Evolutionary conservation across 2,329 filamentous ascomycete genomes (phyloP), one percentile per base, ranked within the genome.

Genomic region (Coniochaeta sp.): DNA sequence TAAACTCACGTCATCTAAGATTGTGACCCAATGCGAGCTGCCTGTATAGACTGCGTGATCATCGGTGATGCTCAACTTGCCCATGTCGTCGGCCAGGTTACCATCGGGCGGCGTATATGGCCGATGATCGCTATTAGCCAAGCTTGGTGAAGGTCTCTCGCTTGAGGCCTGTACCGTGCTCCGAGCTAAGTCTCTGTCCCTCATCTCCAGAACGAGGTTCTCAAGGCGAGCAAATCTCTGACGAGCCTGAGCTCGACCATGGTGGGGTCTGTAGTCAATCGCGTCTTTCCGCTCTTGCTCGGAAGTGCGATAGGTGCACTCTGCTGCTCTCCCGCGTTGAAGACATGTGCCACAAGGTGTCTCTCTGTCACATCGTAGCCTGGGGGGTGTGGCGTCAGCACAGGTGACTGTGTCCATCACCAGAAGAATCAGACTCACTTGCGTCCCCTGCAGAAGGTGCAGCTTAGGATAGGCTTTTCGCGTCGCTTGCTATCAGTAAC

Each of bases 21-120:
- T 60, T 19, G 59, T 57, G 30, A 57, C 59, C 59, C 59, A 60
- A 47, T 60, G 59, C 2, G 59, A 60, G 38, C 59, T 60, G 3
- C 59, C 59, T 8, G 59, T 60, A 50, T 60, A 60, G 36, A 60
- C 59, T 17, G 40, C 54, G 16, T 57, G 59, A 38, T 50, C 38
- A 26, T 60, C 59, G 1, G 50, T 57, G 28, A 57, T 34, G 44
- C 54, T 60, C 34, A 60, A 50, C 16, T 57, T 57, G n/a, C 55
- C 59, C 26, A 57, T 34, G 36, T 52, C 40, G 12, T 59, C 58
- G 8, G 22, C 44, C 30, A 55, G 47, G 26, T 9, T 52, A 12
- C 22, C n/a, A 1, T 4, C 47, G 2, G 26, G 47, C 2, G 12
- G 24, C 12, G 47, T 17, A 9, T 17, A 22, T 17, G 47, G 47